A percentile compares a stretch with the other conserved stretches of the same genome.
Evolutionary conservation across 768 basidiomycete species (phyloP).

Genomic region (Heimioporus sp.): DNA sequence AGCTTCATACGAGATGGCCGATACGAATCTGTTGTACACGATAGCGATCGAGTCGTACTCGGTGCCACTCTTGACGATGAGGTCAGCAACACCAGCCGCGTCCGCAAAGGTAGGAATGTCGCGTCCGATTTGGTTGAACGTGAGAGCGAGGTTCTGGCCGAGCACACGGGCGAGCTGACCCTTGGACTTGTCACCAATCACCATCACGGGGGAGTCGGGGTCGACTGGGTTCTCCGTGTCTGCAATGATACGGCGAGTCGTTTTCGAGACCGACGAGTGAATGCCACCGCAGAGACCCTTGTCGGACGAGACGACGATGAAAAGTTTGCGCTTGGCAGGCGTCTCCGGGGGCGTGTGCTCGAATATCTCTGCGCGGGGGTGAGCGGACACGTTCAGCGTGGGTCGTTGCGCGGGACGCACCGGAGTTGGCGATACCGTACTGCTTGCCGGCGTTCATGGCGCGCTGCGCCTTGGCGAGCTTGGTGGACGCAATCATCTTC

Average conservation of each 20-base stretch:
- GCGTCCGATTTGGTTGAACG: conserved; percentile 98
- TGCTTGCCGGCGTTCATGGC: conserved; percentile 90
- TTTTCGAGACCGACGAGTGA: conserved; percentile 94
- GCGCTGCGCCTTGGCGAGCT: conserved; percentile 91
- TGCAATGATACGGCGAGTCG: conserved; percentile 69
- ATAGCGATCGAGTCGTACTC: conserved; percentile 84
- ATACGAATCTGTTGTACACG: conserved; percentile 83
- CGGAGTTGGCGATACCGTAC: conserved; percentile 90
- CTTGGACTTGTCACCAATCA: conserved; percentile 98
- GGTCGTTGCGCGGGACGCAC: conserved; percentile 38
- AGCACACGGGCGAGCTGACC: conserved; percentile 75
- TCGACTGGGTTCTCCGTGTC: conserved; percentile 51
- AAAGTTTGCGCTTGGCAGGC: conserved; percentile 75
- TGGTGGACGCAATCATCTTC: conserved; percentile 99
- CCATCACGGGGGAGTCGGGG: conserved; percentile 67
- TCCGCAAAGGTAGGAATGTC: conserved; percentile 97
- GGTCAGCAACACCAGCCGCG: conserved; percentile 90
- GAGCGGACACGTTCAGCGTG: not conserved
- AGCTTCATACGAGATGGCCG: conserved; percentile 89
- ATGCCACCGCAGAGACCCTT: conserved; percentile 99
- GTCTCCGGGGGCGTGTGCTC: conserved; percentile 69
- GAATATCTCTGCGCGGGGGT: conserved; percentile 70
- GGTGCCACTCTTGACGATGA: conserved; percentile 81
- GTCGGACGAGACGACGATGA: conserved; percentile 95
- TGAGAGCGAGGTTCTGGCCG: conserved; percentile 66